Base-by-base conservation (phyloP, 805 yeast genomes). In the Myxozyma melibiosi region DNA sequence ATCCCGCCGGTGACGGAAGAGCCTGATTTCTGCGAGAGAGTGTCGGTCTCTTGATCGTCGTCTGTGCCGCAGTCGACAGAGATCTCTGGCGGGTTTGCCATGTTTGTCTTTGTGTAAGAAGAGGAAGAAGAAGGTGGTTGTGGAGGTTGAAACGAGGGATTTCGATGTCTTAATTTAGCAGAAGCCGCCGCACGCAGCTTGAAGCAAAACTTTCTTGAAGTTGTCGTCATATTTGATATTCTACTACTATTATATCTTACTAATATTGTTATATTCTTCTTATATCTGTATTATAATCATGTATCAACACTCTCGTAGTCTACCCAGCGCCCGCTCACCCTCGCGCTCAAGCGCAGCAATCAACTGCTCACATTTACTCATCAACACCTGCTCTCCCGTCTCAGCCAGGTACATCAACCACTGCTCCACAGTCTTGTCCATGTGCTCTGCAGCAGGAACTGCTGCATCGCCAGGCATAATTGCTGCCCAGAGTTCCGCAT, bases 371-470 rank as follows among this genome's bases (percentile, higher is more conserved):
- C 83, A 75, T 28, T 79, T 78, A 28, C 74, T 74, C 33, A 74
- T 68, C 4, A 85, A 74, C 45, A 81, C 74, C 27, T 70, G 70
- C 40, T 78, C 78, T 22, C 86, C 84, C 61, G 79, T 80, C 11
- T 72, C 70, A 0, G 89, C 86, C 64, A 80, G 79, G 62, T 78
- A 74, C 30, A 67, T 66, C 20, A 87, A 71, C 96, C 96, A 90
- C 57, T 86, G 81, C 47, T 78, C 76, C n/a, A 89, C 79, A 0
- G 86, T 81, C 85, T 85, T 82, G 11, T 80, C 76, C 63, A 87
- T 74, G 66, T 87, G 90, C 25, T 80, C 80, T 2, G 64, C 63
- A 8, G 27, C 42, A 2, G 16, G 13, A 1, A 3, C 35, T 14
- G n/a, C 51, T 4, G 16, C 35, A 14, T 33, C 43, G 43, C 37